phyloP scores from a whole-genome alignment of 495 filamentous ascomycete species.

The Lophium mytilinum region DNA sequence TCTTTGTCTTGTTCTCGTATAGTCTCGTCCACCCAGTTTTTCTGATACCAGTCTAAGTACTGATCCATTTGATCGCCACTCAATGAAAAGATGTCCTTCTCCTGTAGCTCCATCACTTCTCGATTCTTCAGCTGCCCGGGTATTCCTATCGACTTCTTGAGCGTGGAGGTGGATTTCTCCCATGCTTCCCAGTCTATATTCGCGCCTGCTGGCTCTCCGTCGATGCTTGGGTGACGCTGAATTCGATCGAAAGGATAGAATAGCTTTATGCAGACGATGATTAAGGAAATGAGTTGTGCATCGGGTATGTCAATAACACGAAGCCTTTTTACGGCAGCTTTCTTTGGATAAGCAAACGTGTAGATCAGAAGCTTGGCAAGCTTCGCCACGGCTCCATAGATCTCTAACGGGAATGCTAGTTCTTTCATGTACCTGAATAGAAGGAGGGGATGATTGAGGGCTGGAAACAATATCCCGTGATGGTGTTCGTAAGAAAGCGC shows the following conservation, averaged over 20 bases:
- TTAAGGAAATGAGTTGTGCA: constrained; percentile 55
- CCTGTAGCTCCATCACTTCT: constrained; percentile 41
- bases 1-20: constrained; percentile 11
- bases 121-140: constrained; percentile 2
- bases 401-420: constrained; percentile 68
- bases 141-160: neutral
- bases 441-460: constrained; percentile 58
- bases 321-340: constrained; percentile 11
- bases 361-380: constrained; percentile 50
- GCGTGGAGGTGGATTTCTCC: constrained; percentile 30
- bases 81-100: constrained; percentile 64
- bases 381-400: constrained; percentile 54
- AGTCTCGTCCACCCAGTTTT: constrained; percentile 50
- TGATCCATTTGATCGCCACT: constrained; percentile 59
- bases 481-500: constrained; percentile 54
- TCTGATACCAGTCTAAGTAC: constrained; percentile 85
- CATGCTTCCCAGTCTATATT: constrained; percentile 67
- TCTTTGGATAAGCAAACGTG: constrained; percentile 47
- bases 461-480: constrained; percentile 63
- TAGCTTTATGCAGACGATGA: constrained; percentile 75
- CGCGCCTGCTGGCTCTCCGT: constrained; percentile 52
- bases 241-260: constrained; percentile 64
- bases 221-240: constrained; percentile 45
- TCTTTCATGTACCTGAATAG: constrained; percentile 62
- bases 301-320: constrained; percentile 51